These are phyloP conservation scores for Phaseolus coccineus DNA, from an alignment of 331 rosid genomes.

Conservation along the genomic window DNA sequence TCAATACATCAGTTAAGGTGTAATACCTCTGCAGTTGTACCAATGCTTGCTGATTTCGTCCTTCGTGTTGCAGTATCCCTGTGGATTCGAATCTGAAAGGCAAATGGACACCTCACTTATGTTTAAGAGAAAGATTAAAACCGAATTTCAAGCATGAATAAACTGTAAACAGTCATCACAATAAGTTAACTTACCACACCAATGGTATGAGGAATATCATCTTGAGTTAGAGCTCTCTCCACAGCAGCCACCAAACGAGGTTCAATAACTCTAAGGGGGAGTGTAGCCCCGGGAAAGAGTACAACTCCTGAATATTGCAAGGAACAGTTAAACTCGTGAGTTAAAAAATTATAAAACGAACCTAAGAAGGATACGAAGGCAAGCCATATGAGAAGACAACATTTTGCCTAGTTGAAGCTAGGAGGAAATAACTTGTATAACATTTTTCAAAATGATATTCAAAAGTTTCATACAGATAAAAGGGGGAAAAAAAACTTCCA, in stretches of 20 bases:
- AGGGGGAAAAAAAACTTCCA: constrained; percentile 1
- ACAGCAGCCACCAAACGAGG: constrained; percentile 67
- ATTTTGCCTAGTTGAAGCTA: constrained; percentile 9
- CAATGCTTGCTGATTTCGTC: constrained; percentile 63
- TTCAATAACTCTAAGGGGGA: constrained; percentile 78
- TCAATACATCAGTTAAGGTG: constrained; percentile 28
- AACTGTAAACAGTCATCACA: constrained; percentile 23
- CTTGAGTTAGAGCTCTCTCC: constrained; percentile 73
- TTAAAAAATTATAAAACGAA: constrained; percentile 26
- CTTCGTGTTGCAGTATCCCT: constrained; percentile 51
- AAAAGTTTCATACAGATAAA: constrained; percentile 15
- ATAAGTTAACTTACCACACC: constrained; percentile 83
- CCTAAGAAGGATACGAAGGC: constrained; percentile 9
- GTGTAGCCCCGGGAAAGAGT: constrained; percentile 80
- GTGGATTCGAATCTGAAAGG: constrained; percentile 66
- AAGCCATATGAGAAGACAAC: constrained; percentile 11
- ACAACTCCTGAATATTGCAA: constrained; percentile 80
- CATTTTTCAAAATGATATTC: constrained; percentile 28
- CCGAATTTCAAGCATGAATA: constrained; percentile 35
- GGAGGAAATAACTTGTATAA: constrained; percentile 22
- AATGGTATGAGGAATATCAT: constrained; percentile 78
- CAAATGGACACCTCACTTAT: constrained; percentile 14
- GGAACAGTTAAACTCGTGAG: constrained; percentile 39
- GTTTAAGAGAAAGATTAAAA: constrained; percentile 30
- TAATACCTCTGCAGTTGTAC: constrained; percentile 92